Conservation (phyloP, 768 basidiomycete species). For the Psilocybe sp. region DNA sequence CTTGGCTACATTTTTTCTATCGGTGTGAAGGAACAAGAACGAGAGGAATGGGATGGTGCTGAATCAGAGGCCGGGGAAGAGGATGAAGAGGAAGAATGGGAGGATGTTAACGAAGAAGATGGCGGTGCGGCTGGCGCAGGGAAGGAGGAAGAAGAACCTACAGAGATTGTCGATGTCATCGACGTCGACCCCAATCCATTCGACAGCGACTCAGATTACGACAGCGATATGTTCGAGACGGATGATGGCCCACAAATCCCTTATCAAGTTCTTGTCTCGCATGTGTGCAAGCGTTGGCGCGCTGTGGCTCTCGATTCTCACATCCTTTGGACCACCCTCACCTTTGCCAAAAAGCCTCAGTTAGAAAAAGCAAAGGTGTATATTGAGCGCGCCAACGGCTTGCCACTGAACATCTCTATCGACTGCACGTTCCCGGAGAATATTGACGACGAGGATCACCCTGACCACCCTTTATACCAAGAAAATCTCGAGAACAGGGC, state of each 20-base stretch:
- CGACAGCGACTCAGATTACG: constrained; percentile 15
- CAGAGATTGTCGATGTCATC: constrained; percentile 2
- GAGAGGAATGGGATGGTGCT: constrained; percentile 27
- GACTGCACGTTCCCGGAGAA: constrained; percentile 34
- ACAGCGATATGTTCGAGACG: constrained; percentile 12
- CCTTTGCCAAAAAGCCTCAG: constrained; percentile 35
- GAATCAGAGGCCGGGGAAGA: constrained; percentile 33
- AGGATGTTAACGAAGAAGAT: constrained; percentile 27
- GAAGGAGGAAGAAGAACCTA: constrained; percentile 21
- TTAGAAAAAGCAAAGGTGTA: constrained; percentile 42
- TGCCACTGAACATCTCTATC: constrained; percentile 53
- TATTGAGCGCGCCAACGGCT: constrained; percentile 51
- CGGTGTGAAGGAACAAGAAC: constrained; percentile 38
- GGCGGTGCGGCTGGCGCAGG: constrained; percentile 14
- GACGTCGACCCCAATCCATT: constrained; percentile 14
- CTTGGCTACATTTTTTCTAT: constrained; percentile 53
- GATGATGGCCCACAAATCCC: constrained; percentile 20
- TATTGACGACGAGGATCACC: constrained; percentile 21
- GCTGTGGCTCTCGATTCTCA: constrained; percentile 49
- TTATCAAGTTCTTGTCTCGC: constrained; percentile 57
- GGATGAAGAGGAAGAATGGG: constrained; percentile 33
- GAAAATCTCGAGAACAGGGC: constrained; percentile 16
- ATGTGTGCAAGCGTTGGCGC: constrained; percentile 63
- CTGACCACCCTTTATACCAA: constrained; percentile 19
- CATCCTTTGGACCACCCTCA: constrained; percentile 52